Conservation (phyloP, 2,329 filamentous ascomycete species). For the Penicillium brevicompactum region DNA sequence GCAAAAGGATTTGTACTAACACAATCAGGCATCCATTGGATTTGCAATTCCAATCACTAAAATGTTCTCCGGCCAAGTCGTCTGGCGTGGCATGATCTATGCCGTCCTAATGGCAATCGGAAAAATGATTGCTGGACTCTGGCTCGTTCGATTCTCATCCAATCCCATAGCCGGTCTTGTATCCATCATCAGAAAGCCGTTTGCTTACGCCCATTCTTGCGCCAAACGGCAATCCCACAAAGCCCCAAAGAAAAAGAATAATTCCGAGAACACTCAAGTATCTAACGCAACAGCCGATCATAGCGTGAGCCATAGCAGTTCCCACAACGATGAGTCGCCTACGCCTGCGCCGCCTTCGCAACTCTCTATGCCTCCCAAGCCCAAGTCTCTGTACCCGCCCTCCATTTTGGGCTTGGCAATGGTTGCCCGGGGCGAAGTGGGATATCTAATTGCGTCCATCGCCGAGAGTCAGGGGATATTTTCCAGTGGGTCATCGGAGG, state of each 20-base stretch:
- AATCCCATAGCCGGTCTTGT: conserved; percentile 11
- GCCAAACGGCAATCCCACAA: neutral
- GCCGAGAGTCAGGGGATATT: conserved; percentile 60
- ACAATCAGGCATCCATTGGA: conserved; percentile 59
- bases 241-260: neutral
- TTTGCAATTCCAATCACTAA: conserved; percentile 75
- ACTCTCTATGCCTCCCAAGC: conserved; percentile 42
- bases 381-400: conserved; percentile 67
- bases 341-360: neutral
- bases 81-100: conserved; percentile 77
- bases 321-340: neutral
- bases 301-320: neutral
- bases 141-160: conserved; percentile 51
- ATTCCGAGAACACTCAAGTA: neutral
- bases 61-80: conserved; percentile 64
- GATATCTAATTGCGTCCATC: conserved; percentile 72
- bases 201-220: conserved; percentile 9
- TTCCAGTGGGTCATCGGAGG: conserved; percentile 8
- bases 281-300: neutral
- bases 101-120: conserved; percentile 67
- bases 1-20: neutral
- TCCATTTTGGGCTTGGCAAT: conserved; percentile 69
- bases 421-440: conserved; percentile 78
- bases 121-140: conserved; percentile 63
- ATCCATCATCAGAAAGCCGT: neutral